Percentiles rank a stretch among this genome's conserved stretches.
Evolutionary conservation across 2,329 filamentous ascomycete genomes (phyloP).

Genomic region (Claviceps sp.): DNA sequence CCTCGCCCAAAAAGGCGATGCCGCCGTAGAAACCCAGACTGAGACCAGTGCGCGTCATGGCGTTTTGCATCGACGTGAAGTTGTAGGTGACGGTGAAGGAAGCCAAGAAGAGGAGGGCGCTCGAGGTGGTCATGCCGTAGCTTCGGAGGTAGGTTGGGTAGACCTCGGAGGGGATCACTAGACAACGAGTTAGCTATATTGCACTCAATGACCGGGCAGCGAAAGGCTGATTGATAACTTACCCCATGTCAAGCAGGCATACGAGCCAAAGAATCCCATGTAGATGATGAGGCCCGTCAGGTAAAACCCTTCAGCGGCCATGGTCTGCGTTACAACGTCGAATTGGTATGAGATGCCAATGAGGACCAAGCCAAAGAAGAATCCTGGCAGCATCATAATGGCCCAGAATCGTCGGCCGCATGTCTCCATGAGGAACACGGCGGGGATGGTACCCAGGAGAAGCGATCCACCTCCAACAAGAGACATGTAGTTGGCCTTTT

Average conservation of each 20-base stretch:
- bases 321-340: constrained; percentile 28
- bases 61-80: constrained; percentile 55
- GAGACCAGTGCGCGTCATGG: constrained; percentile 53
- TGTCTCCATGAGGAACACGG: constrained; percentile 57
- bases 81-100: constrained; percentile 67
- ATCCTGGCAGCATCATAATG: constrained; percentile 56
- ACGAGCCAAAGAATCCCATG: constrained; percentile 55
- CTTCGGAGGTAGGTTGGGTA: constrained; percentile 60
- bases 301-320: constrained; percentile 45
- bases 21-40: constrained; percentile 61
- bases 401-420: constrained; percentile 66
- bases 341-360: constrained; percentile 53
- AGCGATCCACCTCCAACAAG: constrained; percentile 57
- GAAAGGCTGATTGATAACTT: not conserved
- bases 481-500: constrained; percentile 59
- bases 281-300: constrained; percentile 55
- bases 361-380: constrained; percentile 55
- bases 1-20: constrained; percentile 55
- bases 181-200: not conserved
- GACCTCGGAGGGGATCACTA: constrained; percentile 51
- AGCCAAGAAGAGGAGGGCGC: constrained; percentile 54
- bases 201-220: no score
- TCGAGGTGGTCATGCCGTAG: constrained; percentile 62
- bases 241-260: constrained; percentile 48
- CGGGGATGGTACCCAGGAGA: constrained; percentile 53